phyloP scores from a whole-genome alignment of 352 stramenopile genomes.

The Pythium apleroticum region DNA sequence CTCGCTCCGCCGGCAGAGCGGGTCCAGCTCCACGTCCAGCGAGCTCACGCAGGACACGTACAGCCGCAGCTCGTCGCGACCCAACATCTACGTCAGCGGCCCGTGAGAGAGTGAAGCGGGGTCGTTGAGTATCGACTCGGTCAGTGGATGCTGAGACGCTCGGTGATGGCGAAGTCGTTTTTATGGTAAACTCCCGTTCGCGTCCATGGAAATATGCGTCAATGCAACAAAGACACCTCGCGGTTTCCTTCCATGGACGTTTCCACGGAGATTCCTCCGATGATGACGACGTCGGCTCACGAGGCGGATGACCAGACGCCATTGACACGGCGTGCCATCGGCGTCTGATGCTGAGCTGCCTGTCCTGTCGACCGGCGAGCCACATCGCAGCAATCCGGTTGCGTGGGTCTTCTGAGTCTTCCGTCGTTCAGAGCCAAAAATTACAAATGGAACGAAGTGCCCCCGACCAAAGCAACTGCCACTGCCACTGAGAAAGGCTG shows the following conservation, averaged over 20 bases:
- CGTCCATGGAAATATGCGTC: background rate
- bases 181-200: background rate
- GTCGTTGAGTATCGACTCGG: too few relatives aligned
- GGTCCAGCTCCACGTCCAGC: constrained; percentile 27
- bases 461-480: background rate
- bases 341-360: too few relatives aligned
- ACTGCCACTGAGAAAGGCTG: background rate
- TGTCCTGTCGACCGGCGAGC: background rate
- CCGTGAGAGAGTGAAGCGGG: background rate
- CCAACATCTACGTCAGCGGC: constrained; percentile 13
- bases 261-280: background rate
- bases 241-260: constrained; percentile 1
- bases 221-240: background rate
- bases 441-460: constrained; percentile 3
- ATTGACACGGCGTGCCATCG: background rate
- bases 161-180: constrained; percentile 2
- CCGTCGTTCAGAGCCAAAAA: background rate
- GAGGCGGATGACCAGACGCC: background rate
- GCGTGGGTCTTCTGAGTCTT: background rate
- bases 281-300: background rate
- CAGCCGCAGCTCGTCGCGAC: constrained; percentile 20
- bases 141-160: background rate
- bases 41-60: constrained; percentile 29
- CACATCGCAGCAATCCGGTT: background rate
- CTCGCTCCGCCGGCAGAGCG: constrained; percentile 4